Base-by-base conservation (phyloP, 352 stramenopile genomes). In the Pythium aphanidermatum region DNA sequence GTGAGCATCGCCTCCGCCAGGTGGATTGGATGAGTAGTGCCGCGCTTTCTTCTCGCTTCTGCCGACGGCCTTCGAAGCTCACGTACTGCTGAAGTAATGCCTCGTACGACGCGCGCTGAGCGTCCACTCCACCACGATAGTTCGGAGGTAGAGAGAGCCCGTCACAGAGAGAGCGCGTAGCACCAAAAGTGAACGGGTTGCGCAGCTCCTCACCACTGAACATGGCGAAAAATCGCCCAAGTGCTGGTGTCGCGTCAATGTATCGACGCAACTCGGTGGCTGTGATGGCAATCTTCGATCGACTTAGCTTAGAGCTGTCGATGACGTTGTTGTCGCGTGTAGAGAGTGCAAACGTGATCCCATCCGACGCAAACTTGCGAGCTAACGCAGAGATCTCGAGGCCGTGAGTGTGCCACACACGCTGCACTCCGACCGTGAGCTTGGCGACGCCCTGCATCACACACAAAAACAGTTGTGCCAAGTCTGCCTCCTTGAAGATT, bases 201-300 rank as follows among this genome's bases (percentile, higher is more conserved):
- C 70, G 75, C 2, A 84, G 58, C 25, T 83, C 70, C 45, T 84
- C 75, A 17, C 55, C 63, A 20, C 59, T 72, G 17, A 86, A 87
- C 4, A 84, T 52, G 0, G 68, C 58, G 13, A 88, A 35, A 29
- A 88, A 88, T 9, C 67, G 54, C 11, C 40, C 59, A 19, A 79
- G 33, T 1, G 57, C 34, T 4, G 68, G 66, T 14, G 55, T 80
- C 1, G 42, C 36, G 16, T 38, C 40, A 14, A 82, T 60, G 28
- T 63, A 86, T 33, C 23, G 21, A 3, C 30, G 57, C 9, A 83
- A 55, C 39, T 83, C 48, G 9, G 42, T 57, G 14, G 39, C 51
- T 2, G 51, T 46, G 19, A 47, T 23, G 0, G 27, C 37, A 5
- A 37, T 2, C 20, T 60, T 60, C 19, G 21, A 17, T 23, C 4